phyloP scores from a whole-genome alignment of 2,329 filamentous ascomycete genomes.

The Xylariales sp. region DNA sequence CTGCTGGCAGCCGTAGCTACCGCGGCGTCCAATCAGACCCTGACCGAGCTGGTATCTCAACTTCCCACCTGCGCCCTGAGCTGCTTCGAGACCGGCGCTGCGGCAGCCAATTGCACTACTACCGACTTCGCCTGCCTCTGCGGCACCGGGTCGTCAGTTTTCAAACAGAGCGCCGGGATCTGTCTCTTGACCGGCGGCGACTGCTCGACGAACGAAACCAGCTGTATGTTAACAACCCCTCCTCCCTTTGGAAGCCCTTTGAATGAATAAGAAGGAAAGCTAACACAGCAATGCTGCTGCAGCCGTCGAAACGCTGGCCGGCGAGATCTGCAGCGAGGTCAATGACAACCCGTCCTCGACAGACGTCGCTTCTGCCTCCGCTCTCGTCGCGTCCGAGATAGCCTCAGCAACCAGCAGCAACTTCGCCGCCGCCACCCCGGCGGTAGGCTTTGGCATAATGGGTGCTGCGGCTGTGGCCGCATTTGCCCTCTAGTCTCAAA shows the following conservation, averaged over 20 bases:
- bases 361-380: slow-evolving; percentile 24
- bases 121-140: slow-evolving; percentile 26
- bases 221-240: slow-evolving; percentile 14
- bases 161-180: too few relatives aligned
- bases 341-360: slow-evolving; percentile 16
- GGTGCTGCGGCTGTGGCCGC: slow-evolving; percentile 19
- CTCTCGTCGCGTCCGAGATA: slow-evolving; percentile 20
- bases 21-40: slow-evolving; percentile 15
- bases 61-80: slow-evolving; percentile 22
- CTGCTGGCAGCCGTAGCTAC: slow-evolving; percentile 17
- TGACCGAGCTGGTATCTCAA: slow-evolving; percentile 21
- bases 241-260: neutral
- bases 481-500: slow-evolving; percentile 18
- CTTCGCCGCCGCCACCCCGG: slow-evolving; percentile 18
- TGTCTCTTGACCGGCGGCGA: slow-evolving; percentile 11
- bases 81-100: slow-evolving; percentile 18
- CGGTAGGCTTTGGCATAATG: slow-evolving; percentile 20
- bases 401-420: slow-evolving; percentile 10
- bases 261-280: slow-evolving; percentile 6
- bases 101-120: slow-evolving; percentile 16
- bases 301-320: slow-evolving; percentile 17
- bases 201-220: slow-evolving; percentile 16
- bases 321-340: slow-evolving; percentile 21
- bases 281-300: neutral
- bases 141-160: slow-evolving; percentile 13